Base-by-base conservation (phyloP, 768 basidiomycete species). In the Daedaleopsis sinensis region DNA sequence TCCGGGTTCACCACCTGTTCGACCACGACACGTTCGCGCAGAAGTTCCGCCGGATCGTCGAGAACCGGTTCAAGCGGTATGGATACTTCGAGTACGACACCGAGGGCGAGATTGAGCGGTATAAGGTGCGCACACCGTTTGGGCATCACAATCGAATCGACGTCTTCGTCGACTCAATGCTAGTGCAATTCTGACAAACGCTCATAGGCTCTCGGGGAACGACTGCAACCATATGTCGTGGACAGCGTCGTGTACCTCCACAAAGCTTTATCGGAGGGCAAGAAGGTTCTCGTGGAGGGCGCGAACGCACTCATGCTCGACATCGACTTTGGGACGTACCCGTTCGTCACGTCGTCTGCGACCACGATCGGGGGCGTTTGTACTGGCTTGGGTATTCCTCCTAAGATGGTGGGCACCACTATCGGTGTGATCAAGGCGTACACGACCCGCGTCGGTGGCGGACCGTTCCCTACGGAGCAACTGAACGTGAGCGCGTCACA, bases 231-330 rank as follows among this genome's bases (percentile, higher is more conserved):
- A 5, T 93, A 90, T 74, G 93, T 99, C 56, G 79, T 93, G 62
- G 95, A 99, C 78, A 91, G 92, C 60, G 84, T 96, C 7, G 79
- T 83, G 1, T 98, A 89, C 76, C 78, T 98, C 52, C 94, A 98
- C 76, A 74, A 84, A 55, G 91, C 95, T 8, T 77, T 98, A 58
- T 77, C 83, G 3, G 74, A 84, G 13, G 84, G 86, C 53, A 98
- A 96, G 77, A 84, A 78, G 43, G 79, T 98, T 48, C 87, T 99
- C 36, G 92, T 98, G 59, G 97, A 99, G 73, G 97, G 97, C 27
- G 97, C 97, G 56, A 98, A 99, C 72, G 97, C 97, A 1, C 80
- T 98, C 62, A 97, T 99, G 97, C 89, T 99, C 59, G 97, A 99
- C 72, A 80, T 99, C 65, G 97, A 99, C 76, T 95, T 91, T 71